Base-by-base conservation (phyloP, 305 asterid genomes). In the Fraxinus dipetala region DNA sequence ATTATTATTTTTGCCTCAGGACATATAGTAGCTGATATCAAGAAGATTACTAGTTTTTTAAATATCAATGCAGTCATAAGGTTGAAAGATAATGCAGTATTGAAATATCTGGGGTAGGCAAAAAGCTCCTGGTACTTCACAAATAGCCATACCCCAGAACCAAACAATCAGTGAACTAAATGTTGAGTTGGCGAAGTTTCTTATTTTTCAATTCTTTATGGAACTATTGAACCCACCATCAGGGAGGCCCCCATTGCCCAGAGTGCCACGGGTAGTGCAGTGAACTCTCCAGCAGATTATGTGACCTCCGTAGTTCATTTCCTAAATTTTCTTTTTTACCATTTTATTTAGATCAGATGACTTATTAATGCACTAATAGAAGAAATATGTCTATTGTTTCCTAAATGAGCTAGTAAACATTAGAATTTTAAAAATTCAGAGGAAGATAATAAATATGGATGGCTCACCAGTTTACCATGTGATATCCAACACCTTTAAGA, bases 401-500 rank as follows among this genome's bases (percentile, higher is more conserved):
- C 20, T 20, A 26, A 14, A 69, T 26, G 38, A 69, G 22, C 38
- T 69, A 14, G 1, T 30, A 18, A 28, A 30, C 20, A 26, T 63
- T 8, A 69, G 74, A 67, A 30, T 28, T 69, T 30, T 13, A 30
- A 30, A 13, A 14, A 28, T 32, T 67, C 74, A 43, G 45, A 70
- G 72, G 79, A 36, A 26, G 31, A 61, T 72, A 77, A 78, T 61
- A 22, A 9, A 63, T 61, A 81, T 77, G 86, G 80, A 85, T 65
- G 31, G 78, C 94, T 86, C 80, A 96, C 99, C 99, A 94, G 92
- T 96, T 96, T 85, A 96, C 99, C 98, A 96, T 96, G 93, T 94
- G 99, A 92, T 96, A 96, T 54, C 91, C 96, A 84, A 93, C 89
- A 76, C 97, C 98, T 87, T 86, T 87, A 79, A 90, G 90, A 85